Percentiles rank a stretch among this genome's conserved stretches.
Conservation (phyloP, 495 filamentous ascomycete species). For the Aspergillus heteromorphus region DNA sequence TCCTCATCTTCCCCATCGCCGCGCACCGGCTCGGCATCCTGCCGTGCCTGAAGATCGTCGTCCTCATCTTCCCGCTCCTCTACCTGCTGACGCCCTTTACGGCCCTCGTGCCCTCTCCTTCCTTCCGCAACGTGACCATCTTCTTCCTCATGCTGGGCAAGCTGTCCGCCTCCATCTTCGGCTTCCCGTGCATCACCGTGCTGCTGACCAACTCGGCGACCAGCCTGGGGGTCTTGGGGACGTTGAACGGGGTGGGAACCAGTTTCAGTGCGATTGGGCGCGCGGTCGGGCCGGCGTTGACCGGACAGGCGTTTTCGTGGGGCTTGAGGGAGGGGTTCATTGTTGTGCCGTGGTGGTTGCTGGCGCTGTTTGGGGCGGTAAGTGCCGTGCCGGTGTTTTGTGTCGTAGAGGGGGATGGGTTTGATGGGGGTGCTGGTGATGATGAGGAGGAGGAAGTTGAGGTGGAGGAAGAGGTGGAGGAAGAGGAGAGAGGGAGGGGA, state of each 20-base stretch:
- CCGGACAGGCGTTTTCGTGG: constrained; percentile 60
- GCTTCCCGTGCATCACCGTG: constrained; percentile 85
- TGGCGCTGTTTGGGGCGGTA: constrained; percentile 52
- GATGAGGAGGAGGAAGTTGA: constrained; percentile 26
- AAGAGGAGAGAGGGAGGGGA: not conserved
- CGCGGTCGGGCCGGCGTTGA: constrained; percentile 66
- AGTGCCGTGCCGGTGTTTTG: constrained; percentile 64
- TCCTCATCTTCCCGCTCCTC: constrained; percentile 60
- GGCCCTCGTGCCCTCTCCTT: constrained; percentile 50
- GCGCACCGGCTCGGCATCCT: constrained; percentile 67
- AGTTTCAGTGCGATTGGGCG: constrained; percentile 72
- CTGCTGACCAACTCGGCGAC: constrained; percentile 81
- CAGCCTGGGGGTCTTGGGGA: constrained; percentile 71
- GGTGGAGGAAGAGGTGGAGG: constrained; percentile 9
- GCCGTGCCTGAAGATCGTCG: constrained; percentile 56
- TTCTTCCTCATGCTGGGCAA: constrained; percentile 54
- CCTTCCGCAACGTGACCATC: constrained; percentile 35
- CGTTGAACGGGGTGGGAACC: constrained; percentile 83
- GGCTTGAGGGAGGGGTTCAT: constrained; percentile 68
- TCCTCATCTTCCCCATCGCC: constrained; percentile 67
- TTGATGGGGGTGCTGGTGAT: constrained; percentile 34
- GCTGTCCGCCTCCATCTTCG: constrained; percentile 66
- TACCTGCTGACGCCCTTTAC: constrained; percentile 73
- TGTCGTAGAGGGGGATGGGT: constrained; percentile 72
- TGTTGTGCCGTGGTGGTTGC: constrained; percentile 73